phyloP scores from a whole-genome alignment of 2,329 filamentous ascomycete species.

The Beauveria sp. region DNA sequence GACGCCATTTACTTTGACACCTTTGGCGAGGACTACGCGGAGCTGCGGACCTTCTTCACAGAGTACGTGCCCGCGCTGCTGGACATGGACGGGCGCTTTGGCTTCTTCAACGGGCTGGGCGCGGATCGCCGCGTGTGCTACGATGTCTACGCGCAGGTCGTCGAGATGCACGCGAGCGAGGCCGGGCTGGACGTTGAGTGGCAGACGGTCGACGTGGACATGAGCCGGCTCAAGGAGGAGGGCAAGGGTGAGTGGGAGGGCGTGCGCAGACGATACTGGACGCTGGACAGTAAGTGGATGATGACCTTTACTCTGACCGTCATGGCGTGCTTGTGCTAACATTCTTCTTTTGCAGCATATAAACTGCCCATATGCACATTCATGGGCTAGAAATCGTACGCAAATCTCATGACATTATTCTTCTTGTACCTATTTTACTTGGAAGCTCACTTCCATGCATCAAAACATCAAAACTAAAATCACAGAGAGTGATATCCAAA shows the following conservation, averaged over 20 bases:
- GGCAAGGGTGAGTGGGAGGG: conserved; percentile 79
- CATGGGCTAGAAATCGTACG: conserved; percentile 43
- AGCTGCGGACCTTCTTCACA: conserved; percentile 78
- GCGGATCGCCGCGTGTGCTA: conserved; percentile 90
- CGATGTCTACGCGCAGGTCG: conserved; percentile 89
- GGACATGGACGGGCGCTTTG: conserved; percentile 64
- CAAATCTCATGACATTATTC: neutral
- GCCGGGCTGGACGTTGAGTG: conserved; percentile 86
- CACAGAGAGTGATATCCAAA: neutral
- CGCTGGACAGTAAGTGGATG: conserved; percentile 55
- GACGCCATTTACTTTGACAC: conserved; percentile 97
- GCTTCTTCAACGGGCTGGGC: conserved; percentile 86
- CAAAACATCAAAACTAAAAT: neutral
- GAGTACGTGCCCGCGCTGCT: conserved; percentile 79
- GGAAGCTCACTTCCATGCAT: neutral
- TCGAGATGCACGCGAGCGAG: conserved; percentile 83
- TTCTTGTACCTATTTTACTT: conserved; percentile 2
- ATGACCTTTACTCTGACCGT: neutral
- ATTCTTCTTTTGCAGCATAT: conserved; percentile 43
- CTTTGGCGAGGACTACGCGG: conserved; percentile 86
- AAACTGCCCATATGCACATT: conserved; percentile 68
- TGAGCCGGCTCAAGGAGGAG: conserved; percentile 53
- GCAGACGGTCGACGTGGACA: conserved; percentile 68
- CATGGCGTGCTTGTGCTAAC: conserved; percentile 16
- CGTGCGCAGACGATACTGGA: conserved; percentile 84